Percentiles rank a stretch among this genome's conserved stretches.
Conservation (phyloP, 257 asterid genomes). For the Solanum bukasovii region DNA sequence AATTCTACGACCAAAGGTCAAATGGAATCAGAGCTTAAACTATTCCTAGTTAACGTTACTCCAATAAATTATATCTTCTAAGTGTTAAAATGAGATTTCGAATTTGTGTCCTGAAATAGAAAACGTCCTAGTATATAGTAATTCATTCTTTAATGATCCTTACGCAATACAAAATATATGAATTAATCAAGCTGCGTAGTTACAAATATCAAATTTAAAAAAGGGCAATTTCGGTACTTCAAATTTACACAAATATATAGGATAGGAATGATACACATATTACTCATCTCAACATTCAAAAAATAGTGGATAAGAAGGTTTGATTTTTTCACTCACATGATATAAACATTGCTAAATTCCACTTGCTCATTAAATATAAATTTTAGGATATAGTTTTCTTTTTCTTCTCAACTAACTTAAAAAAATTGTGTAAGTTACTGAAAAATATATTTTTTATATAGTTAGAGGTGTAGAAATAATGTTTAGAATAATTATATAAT, state of each 20-base stretch:
- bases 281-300: not conserved
- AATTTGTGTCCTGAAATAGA: too few relatives aligned
- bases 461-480: not conserved
- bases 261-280: not conserved
- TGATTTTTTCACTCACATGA: not conserved
- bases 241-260: too few relatives aligned
- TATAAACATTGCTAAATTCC: not conserved
- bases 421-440: not conserved
- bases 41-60: too few relatives aligned
- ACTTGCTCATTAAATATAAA: not conserved
- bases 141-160: too few relatives aligned
- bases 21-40: too few relatives aligned
- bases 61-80: too few relatives aligned
- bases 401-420: not conserved
- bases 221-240: too few relatives aligned
- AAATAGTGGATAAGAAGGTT: not conserved
- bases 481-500: not conserved
- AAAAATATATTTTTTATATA: not conserved
- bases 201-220: too few relatives aligned
- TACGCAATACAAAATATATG: too few relatives aligned
- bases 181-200: fast-evolving
- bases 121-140: too few relatives aligned
- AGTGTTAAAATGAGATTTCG: too few relatives aligned
- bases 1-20: too few relatives aligned
- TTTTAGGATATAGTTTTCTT: not conserved